These are phyloP conservation scores for Castanea sativa DNA, from an alignment of 306 rosid species.

Conservation along the genomic window DNA sequence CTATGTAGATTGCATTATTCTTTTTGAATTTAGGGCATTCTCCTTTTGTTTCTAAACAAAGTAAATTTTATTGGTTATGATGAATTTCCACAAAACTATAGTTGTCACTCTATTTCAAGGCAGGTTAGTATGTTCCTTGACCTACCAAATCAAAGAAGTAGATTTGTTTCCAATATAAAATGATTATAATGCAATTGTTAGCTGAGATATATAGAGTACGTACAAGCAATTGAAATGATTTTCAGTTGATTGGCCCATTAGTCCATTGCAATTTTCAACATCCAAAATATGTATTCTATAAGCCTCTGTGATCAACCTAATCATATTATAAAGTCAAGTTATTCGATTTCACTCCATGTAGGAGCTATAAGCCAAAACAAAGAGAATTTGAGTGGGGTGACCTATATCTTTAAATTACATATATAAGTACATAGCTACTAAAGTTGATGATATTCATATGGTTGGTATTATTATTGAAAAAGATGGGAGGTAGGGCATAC, in stretches of 20 bases:
- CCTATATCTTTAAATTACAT: background rate
- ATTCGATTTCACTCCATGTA: slow-evolving; percentile 4
- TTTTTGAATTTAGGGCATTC: background rate
- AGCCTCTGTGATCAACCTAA: slow-evolving; percentile 3
- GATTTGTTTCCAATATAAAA: slow-evolving; percentile 4
- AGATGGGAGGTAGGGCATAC: background rate
- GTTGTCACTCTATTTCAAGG: background rate
- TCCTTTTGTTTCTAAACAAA: background rate
- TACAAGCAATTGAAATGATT: background rate
- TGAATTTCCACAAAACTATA: background rate
- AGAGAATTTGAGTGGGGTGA: background rate
- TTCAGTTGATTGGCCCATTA: background rate
- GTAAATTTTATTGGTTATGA: too few relatives aligned
- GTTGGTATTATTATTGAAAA: slow-evolving; percentile 27
- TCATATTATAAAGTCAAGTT: slow-evolving; percentile 10
- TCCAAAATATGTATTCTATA: slow-evolving; percentile 3
- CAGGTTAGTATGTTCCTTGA: background rate
- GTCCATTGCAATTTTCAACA: background rate
- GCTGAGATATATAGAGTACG: slow-evolving; percentile 2
- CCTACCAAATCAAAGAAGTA: slow-evolving; percentile 19
- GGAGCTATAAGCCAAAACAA: background rate
- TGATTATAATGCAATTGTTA: background rate
- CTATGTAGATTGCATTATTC: background rate
- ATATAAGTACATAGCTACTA: slow-evolving; percentile 2
- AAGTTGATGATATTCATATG: slow-evolving; percentile 9